phyloP scores from a whole-genome alignment of 768 basidiomycete species.

The Trametes meyenii region DNA sequence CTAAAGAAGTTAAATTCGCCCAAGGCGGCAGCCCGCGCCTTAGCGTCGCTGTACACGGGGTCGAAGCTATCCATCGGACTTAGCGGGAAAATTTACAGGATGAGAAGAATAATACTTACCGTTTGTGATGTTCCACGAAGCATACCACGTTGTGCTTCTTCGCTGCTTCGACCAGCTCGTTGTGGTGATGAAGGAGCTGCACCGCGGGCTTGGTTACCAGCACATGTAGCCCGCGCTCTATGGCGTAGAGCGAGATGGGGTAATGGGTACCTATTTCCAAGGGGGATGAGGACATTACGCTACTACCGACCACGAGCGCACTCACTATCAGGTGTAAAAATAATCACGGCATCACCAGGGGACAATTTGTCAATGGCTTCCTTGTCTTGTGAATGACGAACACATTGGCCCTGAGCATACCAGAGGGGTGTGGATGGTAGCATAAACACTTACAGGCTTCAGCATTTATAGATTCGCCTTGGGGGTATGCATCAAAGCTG shows the following conservation, averaged over 20 bases:
- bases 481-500: constrained; percentile 82
- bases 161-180: constrained; percentile 73
- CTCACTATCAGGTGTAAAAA: constrained; percentile 91
- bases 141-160: constrained; percentile 80
- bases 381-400: constrained; percentile 57
- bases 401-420: not conserved
- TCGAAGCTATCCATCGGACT: constrained; percentile 57
- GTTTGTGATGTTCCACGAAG: constrained; percentile 95
- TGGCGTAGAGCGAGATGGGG: constrained; percentile 83
- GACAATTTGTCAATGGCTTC: constrained; percentile 74
- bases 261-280: constrained; percentile 69
- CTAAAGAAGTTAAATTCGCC: constrained; percentile 96
- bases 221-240: constrained; percentile 84
- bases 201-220: constrained; percentile 94
- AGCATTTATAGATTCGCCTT: constrained; percentile 65
- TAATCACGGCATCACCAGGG: constrained; percentile 86
- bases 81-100: not conserved
- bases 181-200: constrained; percentile 82
- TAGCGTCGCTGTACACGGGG: constrained; percentile 92
- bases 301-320: constrained; percentile 12
- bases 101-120: constrained; percentile 44
- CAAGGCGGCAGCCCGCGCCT: constrained; percentile 69
- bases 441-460: constrained; percentile 71
- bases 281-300: not conserved
- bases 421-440: not conserved